Base-by-base conservation (phyloP, 2,329 filamentous ascomycete genomes). In the Colletotrichum theobromicola region DNA sequence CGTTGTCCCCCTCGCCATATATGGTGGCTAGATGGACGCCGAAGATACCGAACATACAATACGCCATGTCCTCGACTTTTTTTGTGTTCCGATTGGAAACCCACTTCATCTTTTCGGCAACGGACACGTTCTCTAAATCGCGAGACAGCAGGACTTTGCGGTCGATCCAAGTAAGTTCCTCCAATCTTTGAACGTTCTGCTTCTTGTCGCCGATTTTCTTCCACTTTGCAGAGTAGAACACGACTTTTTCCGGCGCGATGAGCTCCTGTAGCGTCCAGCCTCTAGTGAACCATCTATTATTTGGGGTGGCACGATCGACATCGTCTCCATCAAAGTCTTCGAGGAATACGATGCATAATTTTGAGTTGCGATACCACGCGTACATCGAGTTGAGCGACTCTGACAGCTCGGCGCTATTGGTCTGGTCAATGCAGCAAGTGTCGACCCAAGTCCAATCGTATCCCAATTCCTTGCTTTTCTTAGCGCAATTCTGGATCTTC, bases 11-110 rank as follows among this genome's bases (percentile, higher is more conserved):
- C 62, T 81, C 80, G n/a, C 79, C 78, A 34, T 81, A 81, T 2
- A 77, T 63, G 10, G 78, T 60, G 5, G 77, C 72, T 77, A 82
- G 80, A 16, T 76, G 79, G 24, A 81, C 72, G 35, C 74, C 70
- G 28, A 81, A 80, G 8, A 81, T 60, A 13, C 80, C 80, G 18
- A 80, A 32, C 30, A 81, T 67, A 18, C 77, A 78, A 50, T 81
- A 81, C 1, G 79, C 78, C 7, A 75, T 50, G 66, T 82, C 79
- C 53, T 80, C 75, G 60, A 34, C 4, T 8, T 74, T 69, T 3
- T 71, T 79, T 5, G 76, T 80, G 60, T 70, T 28, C 28, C 80
- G 70, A 5, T 65, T 64, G 2, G 79, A 70, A 34, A 77, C 77
- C 79, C 79, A 81, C 16, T 77, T 79, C 80, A 81, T 82, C 68